A percentile compares a stretch with the other conserved stretches of the same genome.
Conservation (phyloP, 495 filamentous ascomycete genomes). For the Pseudotulostoma volvatum region DNA sequence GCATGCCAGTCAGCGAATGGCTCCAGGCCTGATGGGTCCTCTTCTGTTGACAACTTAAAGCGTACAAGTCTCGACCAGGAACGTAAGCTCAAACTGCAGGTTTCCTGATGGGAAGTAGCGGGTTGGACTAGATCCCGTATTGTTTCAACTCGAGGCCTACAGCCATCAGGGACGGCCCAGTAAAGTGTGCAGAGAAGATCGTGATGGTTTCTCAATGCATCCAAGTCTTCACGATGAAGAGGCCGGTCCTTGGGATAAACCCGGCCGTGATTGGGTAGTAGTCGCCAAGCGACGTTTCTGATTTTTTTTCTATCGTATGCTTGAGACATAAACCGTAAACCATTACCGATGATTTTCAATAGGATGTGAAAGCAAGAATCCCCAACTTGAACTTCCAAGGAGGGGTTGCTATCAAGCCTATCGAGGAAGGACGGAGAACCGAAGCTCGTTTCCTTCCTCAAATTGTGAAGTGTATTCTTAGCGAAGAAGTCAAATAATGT, state of each 20-base stretch:
- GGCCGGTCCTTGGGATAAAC: slow-evolving; percentile 71
- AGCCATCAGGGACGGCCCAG: slow-evolving; percentile 59
- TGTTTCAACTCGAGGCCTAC: slow-evolving; percentile 50
- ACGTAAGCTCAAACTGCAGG: slow-evolving; percentile 65
- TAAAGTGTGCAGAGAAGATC: slow-evolving; percentile 82
- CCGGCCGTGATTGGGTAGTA: slow-evolving; percentile 78
- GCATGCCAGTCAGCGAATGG: slow-evolving; percentile 56
- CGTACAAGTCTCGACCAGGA: slow-evolving; percentile 66
- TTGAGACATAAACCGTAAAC: slow-evolving; percentile 43
- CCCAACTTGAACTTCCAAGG: slow-evolving; percentile 41
- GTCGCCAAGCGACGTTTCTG: slow-evolving; percentile 56
- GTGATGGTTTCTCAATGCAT: slow-evolving; percentile 81
- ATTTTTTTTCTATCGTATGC: slow-evolving; percentile 53
- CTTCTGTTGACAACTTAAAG: slow-evolving; percentile 50
- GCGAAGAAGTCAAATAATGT: slow-evolving; percentile 86
- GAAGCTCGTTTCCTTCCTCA: slow-evolving; percentile 60
- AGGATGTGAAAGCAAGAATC: slow-evolving; percentile 92
- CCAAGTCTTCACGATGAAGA: slow-evolving; percentile 59
- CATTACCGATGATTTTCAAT: slow-evolving; percentile 63
- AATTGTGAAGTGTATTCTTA: slow-evolving; percentile 49
- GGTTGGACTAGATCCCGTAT: slow-evolving; percentile 69
- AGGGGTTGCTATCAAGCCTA: slow-evolving; percentile 44
- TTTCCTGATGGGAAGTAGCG: slow-evolving; percentile 65
- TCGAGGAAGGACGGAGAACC: slow-evolving; percentile 68
- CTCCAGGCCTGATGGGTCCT: slow-evolving; percentile 33